Percentiles rank a stretch among this genome's conserved stretches.
Conservation (phyloP, 2,329 filamentous ascomycete species). For the Exserohilum turcica region DNA sequence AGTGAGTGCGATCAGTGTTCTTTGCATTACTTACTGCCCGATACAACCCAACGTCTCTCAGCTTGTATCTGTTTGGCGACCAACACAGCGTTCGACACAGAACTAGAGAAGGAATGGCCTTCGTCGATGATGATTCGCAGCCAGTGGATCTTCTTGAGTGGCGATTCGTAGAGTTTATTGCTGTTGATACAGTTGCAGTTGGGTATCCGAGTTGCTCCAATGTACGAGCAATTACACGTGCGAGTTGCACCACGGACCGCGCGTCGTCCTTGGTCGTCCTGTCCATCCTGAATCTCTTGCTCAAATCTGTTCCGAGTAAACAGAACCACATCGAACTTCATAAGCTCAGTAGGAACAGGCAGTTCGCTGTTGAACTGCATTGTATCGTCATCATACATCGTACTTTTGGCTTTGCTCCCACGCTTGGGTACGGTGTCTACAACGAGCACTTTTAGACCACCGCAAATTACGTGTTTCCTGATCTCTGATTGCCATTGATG, state of each 20-base stretch:
- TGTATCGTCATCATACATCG: constrained; percentile 13
- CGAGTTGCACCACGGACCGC: constrained; percentile 25
- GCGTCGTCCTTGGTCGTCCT: constrained; percentile 53
- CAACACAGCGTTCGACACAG: constrained; percentile 62
- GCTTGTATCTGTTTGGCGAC: constrained; percentile 62
- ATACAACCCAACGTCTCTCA: constrained; percentile 84
- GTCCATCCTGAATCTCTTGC: constrained; percentile 61
- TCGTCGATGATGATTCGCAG: constrained; percentile 91
- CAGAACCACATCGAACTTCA: constrained; percentile 75
- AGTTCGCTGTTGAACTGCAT: constrained; percentile 54
- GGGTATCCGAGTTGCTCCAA: constrained; percentile 50
- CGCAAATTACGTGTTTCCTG: constrained; percentile 68
- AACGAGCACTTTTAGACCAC: constrained; percentile 67
- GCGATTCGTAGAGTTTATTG: constrained; percentile 59
- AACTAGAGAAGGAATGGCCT: constrained; percentile 81
- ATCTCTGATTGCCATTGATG: constrained; percentile 86
- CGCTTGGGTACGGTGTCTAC: constrained; percentile 53
- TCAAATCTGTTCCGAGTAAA: constrained; percentile 79
- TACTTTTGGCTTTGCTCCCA: constrained; percentile 18
- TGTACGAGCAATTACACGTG: constrained; percentile 49
- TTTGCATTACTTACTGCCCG: constrained; percentile 61
- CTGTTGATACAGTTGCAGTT: constrained; percentile 53
- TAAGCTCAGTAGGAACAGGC: constrained; percentile 63
- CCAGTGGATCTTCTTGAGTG: constrained; percentile 76
- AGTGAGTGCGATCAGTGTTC: not conserved